A percentile compares a stretch with the other conserved stretches of the same genome.
These are phyloP conservation scores for Dioszegia crocea DNA, from an alignment of 768 basidiomycete genomes.

Conservation along the genomic window DNA sequence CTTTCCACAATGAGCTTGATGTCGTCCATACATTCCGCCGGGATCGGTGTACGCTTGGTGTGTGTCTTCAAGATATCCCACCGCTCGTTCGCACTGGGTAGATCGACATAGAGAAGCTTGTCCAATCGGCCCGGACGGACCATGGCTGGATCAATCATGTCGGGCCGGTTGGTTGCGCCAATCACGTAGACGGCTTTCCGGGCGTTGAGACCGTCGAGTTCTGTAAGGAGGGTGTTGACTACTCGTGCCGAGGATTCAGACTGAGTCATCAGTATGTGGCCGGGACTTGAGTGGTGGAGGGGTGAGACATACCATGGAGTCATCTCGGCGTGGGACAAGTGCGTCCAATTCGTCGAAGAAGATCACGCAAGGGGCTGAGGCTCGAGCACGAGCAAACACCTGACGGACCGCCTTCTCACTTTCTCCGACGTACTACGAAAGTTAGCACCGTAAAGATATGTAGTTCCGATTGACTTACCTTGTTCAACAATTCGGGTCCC, in stretches of 20 bases:
- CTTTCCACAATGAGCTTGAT: conserved; percentile 58
- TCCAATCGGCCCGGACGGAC: conserved; percentile 92
- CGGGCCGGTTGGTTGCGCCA: conserved; percentile 88
- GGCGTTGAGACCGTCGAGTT: conserved; percentile 84
- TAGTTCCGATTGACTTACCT: conserved; percentile 56
- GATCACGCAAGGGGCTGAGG: conserved; percentile 88
- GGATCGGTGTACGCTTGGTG: conserved; percentile 64
- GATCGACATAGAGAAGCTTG: conserved; percentile 88
- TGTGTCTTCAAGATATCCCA: conserved; percentile 79
- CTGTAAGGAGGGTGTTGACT: conserved; percentile 88
- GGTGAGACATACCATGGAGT: conserved; percentile 70
- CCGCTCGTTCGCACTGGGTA: conserved; percentile 69
- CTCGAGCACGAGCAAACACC: conserved; percentile 87
- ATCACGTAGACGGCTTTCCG: conserved; percentile 88
- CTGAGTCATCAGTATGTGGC: conserved; percentile 51
- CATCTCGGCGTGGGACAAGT: conserved; percentile 82
- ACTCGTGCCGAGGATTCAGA: conserved; percentile 91
- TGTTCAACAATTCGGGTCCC: conserved; percentile 93
- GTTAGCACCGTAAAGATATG: conserved; percentile 9
- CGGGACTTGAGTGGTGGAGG: too few relatives aligned
- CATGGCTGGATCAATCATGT: conserved; percentile 98
- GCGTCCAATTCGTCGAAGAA: conserved; percentile 96
- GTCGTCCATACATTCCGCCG: conserved; percentile 44
- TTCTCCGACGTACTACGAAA: conserved; percentile 83
- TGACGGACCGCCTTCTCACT: conserved; percentile 92